Evolutionary conservation across 1,284 basidiomycete genomes (phyloP).

Genomic region (Agaricales sp.): DNA sequence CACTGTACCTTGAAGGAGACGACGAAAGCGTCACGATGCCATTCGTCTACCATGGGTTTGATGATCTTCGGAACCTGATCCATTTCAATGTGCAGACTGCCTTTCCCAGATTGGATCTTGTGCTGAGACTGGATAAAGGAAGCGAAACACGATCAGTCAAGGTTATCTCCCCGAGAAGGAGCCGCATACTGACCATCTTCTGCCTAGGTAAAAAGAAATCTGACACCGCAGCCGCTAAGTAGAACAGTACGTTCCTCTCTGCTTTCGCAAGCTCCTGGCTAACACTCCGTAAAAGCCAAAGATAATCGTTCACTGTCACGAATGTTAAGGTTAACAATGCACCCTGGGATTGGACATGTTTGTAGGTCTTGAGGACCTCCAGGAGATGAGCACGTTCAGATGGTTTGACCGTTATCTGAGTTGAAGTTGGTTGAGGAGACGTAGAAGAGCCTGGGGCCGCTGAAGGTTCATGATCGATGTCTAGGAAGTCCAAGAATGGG

Average conservation of each 20-base stretch:
- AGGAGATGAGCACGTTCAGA: conserved; percentile 59
- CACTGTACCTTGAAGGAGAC: conserved; percentile 88
- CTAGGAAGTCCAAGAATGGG: conserved; percentile 94
- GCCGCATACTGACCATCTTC: conserved; percentile 58
- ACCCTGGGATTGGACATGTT: conserved; percentile 64
- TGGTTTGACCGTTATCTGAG: conserved; percentile 55
- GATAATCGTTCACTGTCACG: conserved; percentile 93
- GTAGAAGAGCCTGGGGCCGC: not conserved
- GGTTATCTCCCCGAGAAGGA: conserved; percentile 3
- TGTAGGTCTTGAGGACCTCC: conserved; percentile 74
- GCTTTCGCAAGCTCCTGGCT: conserved; percentile 63
- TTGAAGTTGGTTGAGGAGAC: conserved; percentile 16
- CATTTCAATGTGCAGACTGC: conserved; percentile 91
- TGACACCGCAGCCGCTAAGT: conserved; percentile 94
- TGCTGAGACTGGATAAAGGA: conserved; percentile 68
- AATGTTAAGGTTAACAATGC: conserved; percentile 83
- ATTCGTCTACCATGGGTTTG: conserved; percentile 87
- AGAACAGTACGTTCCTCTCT: conserved; percentile 79
- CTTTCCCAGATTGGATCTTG: conserved; percentile 96
- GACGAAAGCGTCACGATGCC: conserved; percentile 86
- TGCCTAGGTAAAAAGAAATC: conserved; percentile 95
- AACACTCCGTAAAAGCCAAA: conserved; percentile 84
- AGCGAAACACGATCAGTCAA: not conserved
- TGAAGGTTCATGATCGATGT: conserved; percentile 29
- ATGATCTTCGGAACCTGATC: conserved; percentile 97